Evolutionary conservation across 257 asterid species (phyloP).

Genomic region (Anisodus tanguticus): DNA sequence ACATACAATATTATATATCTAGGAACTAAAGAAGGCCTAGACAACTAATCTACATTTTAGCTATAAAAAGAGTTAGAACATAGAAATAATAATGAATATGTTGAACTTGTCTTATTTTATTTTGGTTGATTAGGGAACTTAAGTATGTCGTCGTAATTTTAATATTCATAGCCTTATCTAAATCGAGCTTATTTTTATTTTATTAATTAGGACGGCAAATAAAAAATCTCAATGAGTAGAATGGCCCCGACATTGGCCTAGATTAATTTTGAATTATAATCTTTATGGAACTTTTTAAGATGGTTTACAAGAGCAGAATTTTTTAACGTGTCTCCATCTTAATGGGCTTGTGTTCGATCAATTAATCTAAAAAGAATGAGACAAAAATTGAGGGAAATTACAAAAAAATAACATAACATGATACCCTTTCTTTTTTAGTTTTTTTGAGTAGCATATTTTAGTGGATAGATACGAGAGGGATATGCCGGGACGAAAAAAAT

Average conservation of each 20-base stretch:
- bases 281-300: neutral
- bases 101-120: neutral
- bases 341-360: neutral
- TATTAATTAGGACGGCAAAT: constrained; percentile 21
- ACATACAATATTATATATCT: neutral
- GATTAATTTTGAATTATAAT: neutral
- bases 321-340: neutral
- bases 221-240: neutral
- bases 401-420: neutral
- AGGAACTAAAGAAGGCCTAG: neutral
- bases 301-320: neutral
- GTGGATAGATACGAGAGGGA: neutral
- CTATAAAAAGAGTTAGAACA: neutral
- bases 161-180: neutral
- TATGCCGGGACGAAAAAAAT: neutral
- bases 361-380: no score
- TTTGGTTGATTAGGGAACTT: neutral
- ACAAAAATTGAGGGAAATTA: no score
- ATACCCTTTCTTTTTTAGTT: neutral
- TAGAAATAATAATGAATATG: neutral
- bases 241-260: neutral
- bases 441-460: neutral
- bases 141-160: no score
- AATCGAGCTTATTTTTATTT: neutral
- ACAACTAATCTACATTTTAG: neutral